Evolutionary conservation across 208 protist genomes (phyloP), one percentile per base, ranked within the genome.

Genomic region (Lotmaria passim): DNA sequence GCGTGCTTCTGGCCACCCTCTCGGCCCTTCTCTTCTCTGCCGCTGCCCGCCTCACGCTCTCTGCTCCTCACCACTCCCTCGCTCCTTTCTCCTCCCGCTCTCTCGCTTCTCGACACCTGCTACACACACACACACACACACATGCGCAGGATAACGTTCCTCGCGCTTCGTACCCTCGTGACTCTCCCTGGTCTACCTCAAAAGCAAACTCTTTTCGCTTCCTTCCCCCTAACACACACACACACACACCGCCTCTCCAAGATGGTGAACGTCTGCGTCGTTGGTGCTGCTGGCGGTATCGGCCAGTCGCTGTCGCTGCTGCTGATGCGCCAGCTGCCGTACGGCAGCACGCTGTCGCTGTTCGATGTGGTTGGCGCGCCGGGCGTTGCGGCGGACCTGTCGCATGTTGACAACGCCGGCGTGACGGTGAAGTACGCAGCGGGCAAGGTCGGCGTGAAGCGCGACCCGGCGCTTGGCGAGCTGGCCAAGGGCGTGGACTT

Each of bases 371-470:
- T 82, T 2, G 87, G 82, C 24, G 86, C 91, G n/a, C 81, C 91
- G 7, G 97, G 97, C 51, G 94, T 99, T 8, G 97, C 97, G 19
- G 93, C 91, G 31, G 97, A 99, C 79, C 85, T 99, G 26, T 94
- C 85, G 56, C 97, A 99, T 78, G 82, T 98, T 46, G 83, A 93
- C 78, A 77, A 76, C 57, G 85, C 79, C 34, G 74, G 81, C 51
- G 85, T 95, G 17, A 87, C 80, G 26, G 84, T 97, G 53, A 92
- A 92, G 73, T 83, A 86, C 59, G 90, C 83, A 7, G 73, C 81
- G 24, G 92, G 86, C 39, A 83, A 93, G 67, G 60, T 95, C 19
- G 79, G 77, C 43, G 80, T 87, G n/a, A 81, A 95, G 39, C 70
- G 77, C 36, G 84, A 91, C 75, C 81, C 83, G 38, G 90, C 83